A percentile compares a stretch with the other conserved stretches of the same genome.
These are phyloP conservation scores for Fibroporia radiculosa DNA, from an alignment of 768 basidiomycete species.

Conservation along the genomic window DNA sequence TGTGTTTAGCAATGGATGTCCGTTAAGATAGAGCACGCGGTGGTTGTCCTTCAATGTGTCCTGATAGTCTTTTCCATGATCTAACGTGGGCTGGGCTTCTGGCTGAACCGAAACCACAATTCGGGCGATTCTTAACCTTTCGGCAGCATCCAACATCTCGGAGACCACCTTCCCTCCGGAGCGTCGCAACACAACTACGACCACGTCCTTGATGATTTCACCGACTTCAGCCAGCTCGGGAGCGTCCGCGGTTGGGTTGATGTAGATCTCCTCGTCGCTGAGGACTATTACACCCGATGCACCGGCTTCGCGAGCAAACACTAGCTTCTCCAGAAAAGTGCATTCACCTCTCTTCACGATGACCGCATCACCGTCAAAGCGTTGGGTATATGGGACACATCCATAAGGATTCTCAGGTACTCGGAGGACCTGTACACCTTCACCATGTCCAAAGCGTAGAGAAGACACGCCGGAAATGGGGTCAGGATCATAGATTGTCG, in stretches of 20 bases:
- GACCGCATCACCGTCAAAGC: slow-evolving; percentile 44
- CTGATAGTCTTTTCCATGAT: slow-evolving; percentile 14
- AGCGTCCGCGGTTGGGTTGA: slow-evolving; percentile 59
- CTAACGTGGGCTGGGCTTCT: slow-evolving; percentile 4
- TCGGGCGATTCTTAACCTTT: slow-evolving; percentile 37
- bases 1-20: slow-evolving; percentile 70
- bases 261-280: slow-evolving; percentile 46
- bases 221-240: slow-evolving; percentile 53
- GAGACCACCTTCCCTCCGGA: slow-evolving; percentile 44
- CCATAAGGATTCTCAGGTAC: slow-evolving; percentile 49
- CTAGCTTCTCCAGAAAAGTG: slow-evolving; percentile 81
- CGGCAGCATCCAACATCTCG: slow-evolving; percentile 48
- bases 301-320: slow-evolving; percentile 56
- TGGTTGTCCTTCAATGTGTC: slow-evolving; percentile 25
- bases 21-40: slow-evolving; percentile 68
- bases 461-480: slow-evolving; percentile 17
- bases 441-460: slow-evolving; percentile 39
- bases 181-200: slow-evolving; percentile 49
- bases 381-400: slow-evolving; percentile 45
- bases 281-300: slow-evolving; percentile 77
- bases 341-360: slow-evolving; percentile 75
- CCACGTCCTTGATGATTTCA: slow-evolving; percentile 44
- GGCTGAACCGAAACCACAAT: slow-evolving; percentile 44
- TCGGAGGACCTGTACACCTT: slow-evolving; percentile 48
- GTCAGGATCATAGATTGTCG: slow-evolving; percentile 28